Conservation (phyloP, 176 grass and related monocot species). For the Triticum aestivum region DNA sequence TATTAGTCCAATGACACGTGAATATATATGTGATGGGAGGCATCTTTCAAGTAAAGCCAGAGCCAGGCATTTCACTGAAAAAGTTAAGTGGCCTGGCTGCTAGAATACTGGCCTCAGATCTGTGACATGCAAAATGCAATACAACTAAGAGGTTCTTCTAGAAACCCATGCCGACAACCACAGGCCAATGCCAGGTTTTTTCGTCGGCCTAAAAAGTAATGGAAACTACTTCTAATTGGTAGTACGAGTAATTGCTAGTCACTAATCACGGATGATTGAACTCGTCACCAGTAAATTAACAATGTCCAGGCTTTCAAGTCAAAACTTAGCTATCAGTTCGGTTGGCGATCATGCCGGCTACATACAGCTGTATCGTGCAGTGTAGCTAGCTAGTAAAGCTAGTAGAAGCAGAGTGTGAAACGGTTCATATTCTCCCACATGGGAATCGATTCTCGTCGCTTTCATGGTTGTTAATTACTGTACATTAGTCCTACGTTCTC, state of each 20-base stretch:
- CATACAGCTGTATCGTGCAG: background rate
- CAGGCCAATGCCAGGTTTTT: background rate
- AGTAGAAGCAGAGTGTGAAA: background rate
- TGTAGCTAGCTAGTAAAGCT: background rate
- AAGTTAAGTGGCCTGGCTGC: background rate
- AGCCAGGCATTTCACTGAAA: background rate
- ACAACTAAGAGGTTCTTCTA: background rate
- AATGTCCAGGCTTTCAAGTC: background rate
- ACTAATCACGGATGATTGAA: background rate
- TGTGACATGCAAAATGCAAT: background rate
- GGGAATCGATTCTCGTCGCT: background rate
- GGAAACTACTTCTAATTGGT: background rate
- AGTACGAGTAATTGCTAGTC: background rate
- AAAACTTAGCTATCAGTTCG: slow-evolving; percentile 15
- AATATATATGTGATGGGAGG: background rate
- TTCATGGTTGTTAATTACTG: background rate
- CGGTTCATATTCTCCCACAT: background rate
- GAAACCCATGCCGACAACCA: slow-evolving; percentile 3
- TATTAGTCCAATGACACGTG: background rate
- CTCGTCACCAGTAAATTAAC: background rate
- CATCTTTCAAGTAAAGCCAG: background rate
- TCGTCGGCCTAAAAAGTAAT: background rate
- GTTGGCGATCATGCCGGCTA: background rate
- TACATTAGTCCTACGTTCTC: background rate
- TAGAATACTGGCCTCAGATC: background rate